Evolutionary conservation across 495 filamentous ascomycete genomes (phyloP), one percentile per base, ranked within the genome.

Genomic region (Aspergillus cavernicola): DNA sequence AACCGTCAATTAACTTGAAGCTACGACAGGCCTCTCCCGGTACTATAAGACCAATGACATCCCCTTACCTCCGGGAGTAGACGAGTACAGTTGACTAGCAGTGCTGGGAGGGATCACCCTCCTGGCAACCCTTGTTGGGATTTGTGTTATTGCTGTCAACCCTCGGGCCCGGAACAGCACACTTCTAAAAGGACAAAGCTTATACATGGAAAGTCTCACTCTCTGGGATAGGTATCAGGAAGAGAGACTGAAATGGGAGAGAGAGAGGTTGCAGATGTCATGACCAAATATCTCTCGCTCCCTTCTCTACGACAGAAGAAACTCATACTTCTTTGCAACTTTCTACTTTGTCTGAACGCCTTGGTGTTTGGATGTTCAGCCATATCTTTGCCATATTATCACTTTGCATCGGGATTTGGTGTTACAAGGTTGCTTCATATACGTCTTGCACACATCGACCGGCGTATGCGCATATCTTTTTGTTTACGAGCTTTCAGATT

Each of bases 31-130:
- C 78, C 96, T 92, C 18, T 76, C 87, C 42, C 80, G 85, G 41
- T 97, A 79, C 74, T 98, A 88, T 65, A 83, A 95, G 12, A 68
- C 92, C 60, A 92, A 89, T 68, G 75, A 84, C 23, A 69, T 92
- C 56, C 69, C 84, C 47, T 91, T 89, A 71, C 93, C 93, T 13
- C 79, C 85, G 42, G 92, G 92, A 28, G 93, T 86, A 67, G 80
- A 95, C 60, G 77, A 84, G 38, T 64, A 80, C 56, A 77, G 86
- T 61, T 87, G 66, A 73, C 57, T 68, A 28, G 18, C 52, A 42
- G 60, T 60, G 16, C 29, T 65, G 32, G 58, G 65, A 47, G 56
- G 55, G 19, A 50, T 58, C 7, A 26, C 52, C 23, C 43, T 71
- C 13, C 43, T 53, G 33, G 35, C 56, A 35, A 32, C 54, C 5